Evolutionary conservation across 371 early-diverging fungal species (phyloP), one percentile per base, ranked within the genome.

Genomic region (Circinella umbellata): DNA sequence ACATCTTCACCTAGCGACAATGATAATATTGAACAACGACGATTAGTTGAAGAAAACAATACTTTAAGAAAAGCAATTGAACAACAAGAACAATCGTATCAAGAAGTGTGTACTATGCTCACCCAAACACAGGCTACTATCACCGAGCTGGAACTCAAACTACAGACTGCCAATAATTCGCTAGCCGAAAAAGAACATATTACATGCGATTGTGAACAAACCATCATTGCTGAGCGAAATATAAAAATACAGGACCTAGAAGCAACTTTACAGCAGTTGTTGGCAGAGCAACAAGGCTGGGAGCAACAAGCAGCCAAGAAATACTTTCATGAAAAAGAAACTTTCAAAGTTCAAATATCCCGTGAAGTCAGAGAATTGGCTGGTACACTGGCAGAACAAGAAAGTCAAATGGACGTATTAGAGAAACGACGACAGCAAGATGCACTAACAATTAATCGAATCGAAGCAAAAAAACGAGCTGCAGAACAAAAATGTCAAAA

Each of bases 311-410:
- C 53, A 9, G 35, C 63, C 13, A 36, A 62, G 13, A 11, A 18
- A 38, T 62, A 69, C 18, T 35, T 34, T 47, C 55, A 69, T 13
- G 69, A 68, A 61, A 68, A 61, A 34, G 59, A 63, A 38, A 57
- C 46, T 20, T 64, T 49, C 60, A 53, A 69, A 34, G 64, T 73
- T 11, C 66, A 69, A 36, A 17, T 66, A 13, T 66, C 73, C 4
- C 73, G 73, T 11, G 63, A 73, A 48, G 27, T 66, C 53, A 60
- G 73, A 9, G 35, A 49, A 47, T 47, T 73, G 47, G 73, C 68
- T 15, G 61, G 61, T 9, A 14, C 46, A 17, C 17, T 63, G 18
- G 73, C 73, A 11, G 69, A 73, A 20, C 66, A 69, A 10, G 69
- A 69, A 35, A 38, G 57, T 4, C 66, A 73, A 15, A 42, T 63